Evolutionary conservation across 805 yeast species (phyloP), one percentile per base, ranked within the genome.

Genomic region (Naumovozyma baii): DNA sequence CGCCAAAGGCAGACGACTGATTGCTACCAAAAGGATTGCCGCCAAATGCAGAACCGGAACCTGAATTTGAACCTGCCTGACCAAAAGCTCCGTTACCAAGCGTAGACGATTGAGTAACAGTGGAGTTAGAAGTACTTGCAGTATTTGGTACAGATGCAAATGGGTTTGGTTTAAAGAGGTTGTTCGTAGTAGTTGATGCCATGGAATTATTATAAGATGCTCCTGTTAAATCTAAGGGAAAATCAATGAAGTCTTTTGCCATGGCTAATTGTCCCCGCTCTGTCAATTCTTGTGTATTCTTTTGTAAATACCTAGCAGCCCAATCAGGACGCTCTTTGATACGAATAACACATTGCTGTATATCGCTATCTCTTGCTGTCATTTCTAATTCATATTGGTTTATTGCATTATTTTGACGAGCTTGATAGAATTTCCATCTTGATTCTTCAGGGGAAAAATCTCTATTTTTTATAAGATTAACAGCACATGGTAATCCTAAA

Each of bases 221-320:
- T 0, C 58, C 62, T 3, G 55, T 49, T 4, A 63, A 41, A 38
- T 64, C 63, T 16, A 67, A 39, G 1, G 63, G 57, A 19, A 61
- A 60, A 2, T 61, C 57, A 2, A 67, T 50, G 36, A 66, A 68
- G 0, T 62, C 59, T 25, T 39, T 36, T 8, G 60, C 59, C 7
- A 52, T 46, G 3, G 52, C 38, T 3, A 47, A 52, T 8, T 18
- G 22, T 13, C 42, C 61, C 26, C 50, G 62, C 30, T 51, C 55
- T n/a, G 42, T 37, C 18, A 57, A 36, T 31, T 59, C 50, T 33
- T 55, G 55, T 1, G 72, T 67, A 4, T 72, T 61, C 16, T 66
- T 47, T 43, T 78, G 82, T n/a, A 70, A 52, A 52, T 69, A 78
- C 36, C 82, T 63, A 1, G 79, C 80, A 5, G 80, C 82, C 47